Base-by-base conservation (phyloP, 352 stramenopile species). In the Globisporangium apiculatum region DNA sequence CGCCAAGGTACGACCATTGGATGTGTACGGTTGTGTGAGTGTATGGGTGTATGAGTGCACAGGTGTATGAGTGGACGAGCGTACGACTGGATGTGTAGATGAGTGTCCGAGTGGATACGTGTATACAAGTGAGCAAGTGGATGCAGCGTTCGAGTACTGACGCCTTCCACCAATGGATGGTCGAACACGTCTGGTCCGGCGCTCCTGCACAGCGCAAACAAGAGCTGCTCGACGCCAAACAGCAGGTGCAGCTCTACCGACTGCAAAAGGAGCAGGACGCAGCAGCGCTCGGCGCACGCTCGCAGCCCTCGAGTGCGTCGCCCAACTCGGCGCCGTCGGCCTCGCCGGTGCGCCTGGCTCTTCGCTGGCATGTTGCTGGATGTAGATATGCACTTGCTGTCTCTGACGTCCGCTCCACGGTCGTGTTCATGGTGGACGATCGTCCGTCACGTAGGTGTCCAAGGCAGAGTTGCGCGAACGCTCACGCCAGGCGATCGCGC, bases 191-290 rank as follows among this genome's bases (percentile, higher is more conserved):
- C 49, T 35, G 35, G 4, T 51, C n/a, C 4, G 5, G 18, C 31
- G 12, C 35, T 40, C 15, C 47, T 56, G 9, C 11, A 58, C 53
- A 84, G 75, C 59, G 68, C 36, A 79, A 69, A 12, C 78, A 93
- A 69, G 71, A 78, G 12, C 67, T 76, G 24, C 52, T 91, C 5
- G 75, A 87, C 45, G 76, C 75, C n/a, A 93, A 93, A 45, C 80
- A 93, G 58, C 83, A 91, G 51, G 47, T 93, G 15, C 41, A 84
- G 38, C 37, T 91, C 18, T 90, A 91, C 60, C 89, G 86, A 46
- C 60, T 90, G 11, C 68, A 81, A n/a, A 89, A 89, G 58, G 79
- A 93, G 35, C 68, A 93, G 70, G 79, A 89, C 45, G 59, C 66
- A 7, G 58, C 57, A n/a, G 46, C 67, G 18, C 50, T 73, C 7